phyloP scores from a whole-genome alignment of 1,284 basidiomycete genomes.

The Ganoderma meredithae region DNA sequence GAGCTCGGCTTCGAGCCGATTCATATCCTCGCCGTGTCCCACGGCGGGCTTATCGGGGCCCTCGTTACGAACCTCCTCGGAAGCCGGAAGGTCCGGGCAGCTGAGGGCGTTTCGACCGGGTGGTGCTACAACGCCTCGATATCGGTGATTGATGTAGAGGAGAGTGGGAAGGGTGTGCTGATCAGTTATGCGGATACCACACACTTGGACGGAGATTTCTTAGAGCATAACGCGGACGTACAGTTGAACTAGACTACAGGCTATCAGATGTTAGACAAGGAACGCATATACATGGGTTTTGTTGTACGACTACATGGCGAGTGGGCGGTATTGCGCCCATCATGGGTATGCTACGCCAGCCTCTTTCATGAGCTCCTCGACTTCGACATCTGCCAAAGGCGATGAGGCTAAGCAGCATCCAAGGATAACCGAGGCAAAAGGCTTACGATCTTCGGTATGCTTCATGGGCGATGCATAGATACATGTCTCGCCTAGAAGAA shows the following conservation, averaged over 20 bases:
- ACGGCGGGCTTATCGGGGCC: slow-evolving; percentile 68
- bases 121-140: slow-evolving; percentile 66
- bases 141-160: slow-evolving; percentile 60
- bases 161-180: slow-evolving; percentile 51
- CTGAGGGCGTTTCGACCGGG: slow-evolving; percentile 49
- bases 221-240: slow-evolving; percentile 62
- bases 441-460: slow-evolving; percentile 69
- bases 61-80: slow-evolving; percentile 57
- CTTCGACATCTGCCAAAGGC: slow-evolving; percentile 49
- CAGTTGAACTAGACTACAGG: slow-evolving; percentile 20
- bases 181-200: slow-evolving; percentile 60
- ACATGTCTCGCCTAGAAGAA: slow-evolving; percentile 44
- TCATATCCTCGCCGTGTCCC: slow-evolving; percentile 67
- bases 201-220: slow-evolving; percentile 54
- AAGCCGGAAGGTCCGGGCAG: slow-evolving; percentile 47
- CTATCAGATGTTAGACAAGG: neutral
- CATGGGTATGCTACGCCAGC: slow-evolving; percentile 39
- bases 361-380: slow-evolving; percentile 49
- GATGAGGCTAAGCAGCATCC: neutral
- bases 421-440: neutral
- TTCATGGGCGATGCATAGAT: slow-evolving; percentile 62
- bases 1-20: slow-evolving; percentile 35
- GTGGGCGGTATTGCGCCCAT: neutral
- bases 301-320: neutral
- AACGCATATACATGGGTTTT: neutral